Conservation (phyloP, 805 yeast species). For the Yamadazyma sp. region DNA sequence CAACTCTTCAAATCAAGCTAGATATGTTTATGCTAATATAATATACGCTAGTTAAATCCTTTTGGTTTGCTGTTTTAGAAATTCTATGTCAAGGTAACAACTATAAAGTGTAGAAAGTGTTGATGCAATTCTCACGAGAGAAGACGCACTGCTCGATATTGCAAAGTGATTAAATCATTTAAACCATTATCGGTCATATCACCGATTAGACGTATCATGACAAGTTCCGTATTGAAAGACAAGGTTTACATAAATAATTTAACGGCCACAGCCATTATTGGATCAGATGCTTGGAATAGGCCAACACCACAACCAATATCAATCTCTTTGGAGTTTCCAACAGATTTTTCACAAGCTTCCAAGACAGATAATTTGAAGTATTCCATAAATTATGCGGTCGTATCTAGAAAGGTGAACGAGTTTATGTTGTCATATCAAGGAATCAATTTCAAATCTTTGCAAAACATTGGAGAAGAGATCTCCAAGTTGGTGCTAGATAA, state of each 20-base stretch:
- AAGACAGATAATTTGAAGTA: slow-evolving; percentile 73
- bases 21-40: too few species aligned
- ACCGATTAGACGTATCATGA: background rate
- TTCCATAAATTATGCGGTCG: slow-evolving; percentile 85
- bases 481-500: slow-evolving; percentile 42
- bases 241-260: slow-evolving; percentile 53
- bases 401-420: slow-evolving; percentile 61
- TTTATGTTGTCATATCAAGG: slow-evolving; percentile 44
- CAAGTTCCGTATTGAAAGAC: slow-evolving; percentile 19
- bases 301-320: slow-evolving; percentile 63
- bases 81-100: too few species aligned
- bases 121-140: too few species aligned
- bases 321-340: slow-evolving; percentile 56
- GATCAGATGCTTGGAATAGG: slow-evolving; percentile 73
- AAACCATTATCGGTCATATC: background rate
- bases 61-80: too few species aligned
- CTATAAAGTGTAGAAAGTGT: too few species aligned
- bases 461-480: slow-evolving; percentile 48
- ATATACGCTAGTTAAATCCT: too few species aligned
- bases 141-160: too few species aligned
- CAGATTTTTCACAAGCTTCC: slow-evolving; percentile 75
- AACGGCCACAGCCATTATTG: slow-evolving; percentile 59
- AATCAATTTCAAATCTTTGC: slow-evolving; percentile 40
- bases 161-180: slow-evolving; percentile 1
- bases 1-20: too few species aligned